Evolutionary conservation across 83 land plant species (phyloP).

Genomic region (Diphasiastrum complanatum): DNA sequence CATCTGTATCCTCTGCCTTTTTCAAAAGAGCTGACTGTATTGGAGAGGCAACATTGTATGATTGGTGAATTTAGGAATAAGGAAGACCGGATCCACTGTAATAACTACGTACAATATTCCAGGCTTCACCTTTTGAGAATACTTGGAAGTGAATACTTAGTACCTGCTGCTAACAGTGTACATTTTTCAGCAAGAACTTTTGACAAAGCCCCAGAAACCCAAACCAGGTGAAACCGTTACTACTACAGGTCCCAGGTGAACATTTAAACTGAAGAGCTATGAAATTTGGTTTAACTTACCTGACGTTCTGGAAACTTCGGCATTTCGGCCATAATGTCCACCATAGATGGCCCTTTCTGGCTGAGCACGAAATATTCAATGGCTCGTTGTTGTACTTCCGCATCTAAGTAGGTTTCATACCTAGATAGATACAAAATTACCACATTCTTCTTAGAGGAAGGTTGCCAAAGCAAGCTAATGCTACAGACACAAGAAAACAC

Average conservation of each 20-base stretch:
- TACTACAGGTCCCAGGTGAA: too few species aligned
- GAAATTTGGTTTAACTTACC: too few species aligned
- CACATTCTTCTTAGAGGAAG: not conserved
- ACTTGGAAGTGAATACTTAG: too few species aligned
- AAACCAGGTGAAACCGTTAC: too few species aligned
- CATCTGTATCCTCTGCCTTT: conserved; percentile 90
- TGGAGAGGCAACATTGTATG: not conserved
- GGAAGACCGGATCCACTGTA: too few species aligned
- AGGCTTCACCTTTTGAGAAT: too few species aligned
- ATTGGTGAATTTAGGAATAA: too few species aligned
- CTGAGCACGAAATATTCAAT: conserved; percentile 82
- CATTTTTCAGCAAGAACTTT: too few species aligned
- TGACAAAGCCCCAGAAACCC: too few species aligned
- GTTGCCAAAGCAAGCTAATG: not conserved
- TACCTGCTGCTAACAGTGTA: too few species aligned
- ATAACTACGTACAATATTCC: too few species aligned
- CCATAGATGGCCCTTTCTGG: conserved; percentile 69
- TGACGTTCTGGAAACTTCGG: conserved; percentile 98
- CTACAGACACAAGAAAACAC: not conserved
- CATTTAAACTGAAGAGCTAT: too few species aligned
- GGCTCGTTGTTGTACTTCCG: conserved; percentile 95
- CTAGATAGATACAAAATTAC: conserved; percentile 24
- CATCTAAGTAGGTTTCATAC: conserved; percentile 91
- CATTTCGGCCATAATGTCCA: conserved; percentile 98
- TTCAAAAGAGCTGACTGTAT: conserved; percentile 81